These are phyloP conservation scores for Rubia yunnanensis DNA, from an alignment of 257 asterid species.

Conservation along the genomic window DNA sequence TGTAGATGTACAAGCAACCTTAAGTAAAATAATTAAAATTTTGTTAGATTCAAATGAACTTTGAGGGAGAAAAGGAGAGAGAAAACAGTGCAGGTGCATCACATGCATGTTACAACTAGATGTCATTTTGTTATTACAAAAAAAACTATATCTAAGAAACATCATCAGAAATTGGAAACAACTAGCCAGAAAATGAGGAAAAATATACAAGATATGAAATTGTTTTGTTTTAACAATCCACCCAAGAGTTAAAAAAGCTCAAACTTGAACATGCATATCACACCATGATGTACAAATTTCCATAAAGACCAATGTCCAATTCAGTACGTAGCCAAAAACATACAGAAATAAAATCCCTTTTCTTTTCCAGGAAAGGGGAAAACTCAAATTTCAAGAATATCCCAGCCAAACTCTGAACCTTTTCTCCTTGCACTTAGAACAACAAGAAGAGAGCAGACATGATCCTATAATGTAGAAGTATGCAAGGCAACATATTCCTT, in stretches of 20 bases:
- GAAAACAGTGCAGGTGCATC: background rate
- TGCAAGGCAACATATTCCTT: background rate
- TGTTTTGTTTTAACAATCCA: background rate
- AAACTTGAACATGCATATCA: background rate
- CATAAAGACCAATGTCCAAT: background rate
- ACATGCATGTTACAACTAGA: background rate
- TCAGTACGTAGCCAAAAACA: background rate
- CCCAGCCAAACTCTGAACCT: background rate
- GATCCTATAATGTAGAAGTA: background rate
- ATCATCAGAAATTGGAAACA: background rate
- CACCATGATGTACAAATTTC: background rate
- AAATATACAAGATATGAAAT: background rate
- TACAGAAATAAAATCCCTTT: background rate
- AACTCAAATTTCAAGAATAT: background rate
- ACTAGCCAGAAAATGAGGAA: background rate
- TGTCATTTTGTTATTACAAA: background rate
- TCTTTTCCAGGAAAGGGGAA: background rate
- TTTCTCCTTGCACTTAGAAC: background rate
- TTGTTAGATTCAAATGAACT: background rate
- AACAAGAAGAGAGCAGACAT: background rate
- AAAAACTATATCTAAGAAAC: background rate
- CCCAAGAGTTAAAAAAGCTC: background rate
- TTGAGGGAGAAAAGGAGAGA: background rate
- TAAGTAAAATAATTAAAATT: slow-evolving; percentile 7
- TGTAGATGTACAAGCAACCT: slow-evolving; percentile 81